Percentiles rank a stretch among this genome's conserved stretches.
These are phyloP conservation scores for Naganishia cerealis DNA, from an alignment of 1,284 basidiomycete genomes.

Conservation along the genomic window DNA sequence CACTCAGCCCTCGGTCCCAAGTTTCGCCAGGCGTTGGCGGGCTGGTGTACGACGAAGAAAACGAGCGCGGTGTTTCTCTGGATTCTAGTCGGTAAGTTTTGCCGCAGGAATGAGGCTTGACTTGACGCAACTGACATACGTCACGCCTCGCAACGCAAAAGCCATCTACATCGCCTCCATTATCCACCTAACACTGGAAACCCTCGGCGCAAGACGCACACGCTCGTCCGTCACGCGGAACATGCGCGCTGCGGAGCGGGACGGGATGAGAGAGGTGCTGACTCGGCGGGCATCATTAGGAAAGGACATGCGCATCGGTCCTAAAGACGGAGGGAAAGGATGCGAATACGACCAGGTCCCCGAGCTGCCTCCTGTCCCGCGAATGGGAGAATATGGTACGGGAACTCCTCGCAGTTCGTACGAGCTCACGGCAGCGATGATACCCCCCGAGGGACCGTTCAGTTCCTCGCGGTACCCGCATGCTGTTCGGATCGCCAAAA, in stretches of 20 bases:
- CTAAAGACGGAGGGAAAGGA: background rate
- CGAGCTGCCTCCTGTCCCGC: no score
- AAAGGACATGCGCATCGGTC: no score
- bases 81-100: slow-evolving; percentile 46
- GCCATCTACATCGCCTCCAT: background rate
- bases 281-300: no score
- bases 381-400: no score
- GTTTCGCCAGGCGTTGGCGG: slow-evolving; percentile 67
- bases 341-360: background rate
- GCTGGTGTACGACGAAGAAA: slow-evolving; percentile 87
- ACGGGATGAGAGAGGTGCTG: no score
- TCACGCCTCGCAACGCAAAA: background rate
- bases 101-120: background rate
- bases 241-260: background rate
- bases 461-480: background rate
- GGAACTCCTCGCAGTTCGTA: no score
- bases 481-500: background rate
- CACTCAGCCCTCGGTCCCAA: slow-evolving; percentile 67
- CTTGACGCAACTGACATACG: no score
- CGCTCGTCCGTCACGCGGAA: background rate
- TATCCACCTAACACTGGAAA: background rate
- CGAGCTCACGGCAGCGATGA: no score
- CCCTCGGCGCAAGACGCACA: background rate
- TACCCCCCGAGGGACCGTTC: background rate
- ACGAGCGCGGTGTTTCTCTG: slow-evolving; percentile 83